Evolutionary conservation across 73 alveolate genomes (phyloP).

Genomic region (Paramecium pentaurelia): DNA sequence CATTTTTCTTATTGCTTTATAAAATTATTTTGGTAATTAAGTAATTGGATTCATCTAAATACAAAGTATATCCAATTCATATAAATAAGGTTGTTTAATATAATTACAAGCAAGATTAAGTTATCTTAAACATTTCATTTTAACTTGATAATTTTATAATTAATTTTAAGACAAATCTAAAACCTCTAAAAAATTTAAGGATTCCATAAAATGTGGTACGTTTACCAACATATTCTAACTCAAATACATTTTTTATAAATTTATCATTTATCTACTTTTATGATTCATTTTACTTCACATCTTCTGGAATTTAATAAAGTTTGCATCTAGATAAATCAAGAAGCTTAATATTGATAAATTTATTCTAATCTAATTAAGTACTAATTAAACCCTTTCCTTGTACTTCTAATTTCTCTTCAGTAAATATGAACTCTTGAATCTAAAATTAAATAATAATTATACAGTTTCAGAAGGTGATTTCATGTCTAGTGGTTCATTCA

Average conservation of each 20-base stretch:
- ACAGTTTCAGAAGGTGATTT: constrained; percentile 26
- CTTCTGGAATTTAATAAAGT: not conserved
- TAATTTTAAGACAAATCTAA: not conserved
- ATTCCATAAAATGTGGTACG: constrained; percentile 19
- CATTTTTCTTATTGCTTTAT: constrained; percentile 61
- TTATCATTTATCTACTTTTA: not conserved
- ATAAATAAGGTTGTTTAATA: constrained; percentile 9
- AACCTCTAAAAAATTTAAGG: not conserved
- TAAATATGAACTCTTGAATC: not conserved
- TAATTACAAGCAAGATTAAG: constrained; percentile 51
- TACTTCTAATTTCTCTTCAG: constrained; percentile 14
- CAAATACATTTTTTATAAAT: constrained; percentile 25
- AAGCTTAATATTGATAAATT: not conserved
- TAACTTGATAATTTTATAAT: not conserved
- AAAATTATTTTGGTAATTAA: constrained; percentile 71
- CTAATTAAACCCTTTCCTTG: not conserved
- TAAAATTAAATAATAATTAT: not conserved
- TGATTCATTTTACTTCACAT: not conserved
- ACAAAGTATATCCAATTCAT: constrained; percentile 55
- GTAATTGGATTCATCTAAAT: constrained; percentile 70
- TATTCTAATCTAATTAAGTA: not conserved
- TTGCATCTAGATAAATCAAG: not conserved
- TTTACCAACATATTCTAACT: constrained; percentile 12
- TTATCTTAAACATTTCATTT: not conserved
- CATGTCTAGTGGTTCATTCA: constrained; percentile 1